Evolutionary conservation across 2,329 filamentous ascomycete genomes (phyloP).

Genomic region (Lachnellula subtilissima): DNA sequence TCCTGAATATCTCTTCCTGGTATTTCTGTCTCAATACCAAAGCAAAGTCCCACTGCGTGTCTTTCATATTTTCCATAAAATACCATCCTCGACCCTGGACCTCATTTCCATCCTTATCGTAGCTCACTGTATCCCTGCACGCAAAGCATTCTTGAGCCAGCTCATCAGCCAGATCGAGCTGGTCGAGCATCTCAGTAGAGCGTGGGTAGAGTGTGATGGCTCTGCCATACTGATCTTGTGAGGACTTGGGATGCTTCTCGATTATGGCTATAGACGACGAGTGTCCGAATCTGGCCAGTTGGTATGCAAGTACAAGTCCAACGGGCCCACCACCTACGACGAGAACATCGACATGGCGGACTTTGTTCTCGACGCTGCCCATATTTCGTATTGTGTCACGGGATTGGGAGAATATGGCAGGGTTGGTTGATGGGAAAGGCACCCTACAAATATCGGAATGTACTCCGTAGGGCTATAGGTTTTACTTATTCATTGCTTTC

Average conservation of each 20-base stretch:
- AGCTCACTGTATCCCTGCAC: conserved; percentile 45
- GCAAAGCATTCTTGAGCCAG: conserved; percentile 50
- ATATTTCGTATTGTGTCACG: conserved; percentile 2
- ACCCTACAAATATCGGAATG: too few species aligned
- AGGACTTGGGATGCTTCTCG: conserved; percentile 44
- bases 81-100: conserved; percentile 43
- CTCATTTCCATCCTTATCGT: conserved; percentile 42
- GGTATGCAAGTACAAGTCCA: conserved; percentile 39
- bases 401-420: not conserved
- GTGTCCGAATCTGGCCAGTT: conserved; percentile 38
- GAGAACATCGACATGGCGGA: conserved; percentile 32
- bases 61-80: conserved; percentile 49
- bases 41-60: conserved; percentile 47
- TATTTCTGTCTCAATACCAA: conserved; percentile 53
- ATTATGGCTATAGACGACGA: conserved; percentile 40
- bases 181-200: conserved; percentile 47
- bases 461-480: too few species aligned
- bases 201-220: conserved; percentile 51
- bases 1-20: conserved; percentile 48
- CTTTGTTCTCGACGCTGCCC: conserved; percentile 16
- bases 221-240: conserved; percentile 48
- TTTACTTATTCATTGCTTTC: too few species aligned
- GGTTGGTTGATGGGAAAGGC: too few species aligned
- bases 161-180: conserved; percentile 44
- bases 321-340: conserved; percentile 43